Base-by-base conservation (phyloP, 192 early-diverging fungal genomes). In the Cetraspora pellucida region DNA sequence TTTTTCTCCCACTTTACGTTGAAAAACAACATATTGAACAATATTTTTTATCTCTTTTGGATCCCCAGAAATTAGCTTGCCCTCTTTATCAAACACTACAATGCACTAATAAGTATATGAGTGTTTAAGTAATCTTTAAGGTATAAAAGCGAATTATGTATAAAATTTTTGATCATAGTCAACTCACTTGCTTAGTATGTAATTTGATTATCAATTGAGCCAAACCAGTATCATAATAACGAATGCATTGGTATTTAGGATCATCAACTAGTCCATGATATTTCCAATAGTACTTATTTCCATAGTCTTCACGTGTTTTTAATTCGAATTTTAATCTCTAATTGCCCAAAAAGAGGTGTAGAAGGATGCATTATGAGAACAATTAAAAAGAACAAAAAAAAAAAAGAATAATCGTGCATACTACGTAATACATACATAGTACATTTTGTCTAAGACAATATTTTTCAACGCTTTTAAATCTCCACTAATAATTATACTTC, bases 21-120 rank as follows among this genome's bases (percentile, higher is more conserved):
- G 91, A 79, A 91, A 89, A 5, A 92, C 91, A 59, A 92, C 80
- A 72, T 91, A 93, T 77, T 92, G 90, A 2, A 82, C 68, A n/a
- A 93, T 85, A 74, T 84, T 85, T 46, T 84, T 82, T 6, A 87
- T 75, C 76, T 86, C 90, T 31, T 87, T 81, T 45, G 86, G 77
- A 78, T 81, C 84, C 43, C 88, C 86, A 23, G 76, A 80, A 54
- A 84, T 77, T 61, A 82, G 52, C 21, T 79, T 82, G 67, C 85
- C 80, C 77, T 83, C 82, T 54, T 83, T 84, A 78, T 86, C 79
- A 73, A 80, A 89, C 10, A 86, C 83, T 43, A 81, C 86, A 80
- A 89, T 83, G 50, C 81, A 81, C 87, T 88, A 77, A 25, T 61
- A 50, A 31, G 23, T 49, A 28, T 57, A 45, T 28, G 37, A 60